phyloP scores from a whole-genome alignment of 805 yeast genomes.

The Schizosaccharomyces cryophilus region DNA sequence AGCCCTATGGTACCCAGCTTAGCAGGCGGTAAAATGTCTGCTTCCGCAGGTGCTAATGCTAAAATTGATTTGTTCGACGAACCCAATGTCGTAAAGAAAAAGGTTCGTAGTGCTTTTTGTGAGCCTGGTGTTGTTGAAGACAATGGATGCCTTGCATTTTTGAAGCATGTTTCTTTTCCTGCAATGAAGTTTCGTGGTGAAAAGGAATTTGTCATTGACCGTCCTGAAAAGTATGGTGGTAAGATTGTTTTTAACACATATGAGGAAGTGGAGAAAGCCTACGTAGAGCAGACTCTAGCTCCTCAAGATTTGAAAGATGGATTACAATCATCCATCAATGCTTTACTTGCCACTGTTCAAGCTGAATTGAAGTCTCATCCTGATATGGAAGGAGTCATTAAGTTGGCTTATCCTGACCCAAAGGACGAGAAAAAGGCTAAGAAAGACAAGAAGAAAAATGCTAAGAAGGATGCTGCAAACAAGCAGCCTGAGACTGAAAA shows the following conservation, averaged over 20 bases:
- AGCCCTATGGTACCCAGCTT: conserved; percentile 97
- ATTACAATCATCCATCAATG: conserved; percentile 64
- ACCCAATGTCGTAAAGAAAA: conserved; percentile 69
- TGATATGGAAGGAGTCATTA: conserved; percentile 53
- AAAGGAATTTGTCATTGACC: conserved; percentile 44
- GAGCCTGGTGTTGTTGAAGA: conserved; percentile 81
- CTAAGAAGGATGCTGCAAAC: conserved; percentile 52
- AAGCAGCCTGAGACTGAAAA: conserved; percentile 5
- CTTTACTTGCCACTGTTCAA: conserved; percentile 61
- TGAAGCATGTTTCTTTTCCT: conserved; percentile 67
- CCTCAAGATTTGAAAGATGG: conserved; percentile 91
- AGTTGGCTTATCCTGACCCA: conserved; percentile 65
- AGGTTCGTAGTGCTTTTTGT: conserved; percentile 77
- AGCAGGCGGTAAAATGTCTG: conserved; percentile 91
- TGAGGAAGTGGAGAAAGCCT: conserved; percentile 48
- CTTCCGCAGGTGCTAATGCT: conserved; percentile 83
- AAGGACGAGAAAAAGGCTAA: conserved; percentile 44
- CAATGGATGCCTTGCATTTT: conserved; percentile 70
- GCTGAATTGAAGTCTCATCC: conserved; percentile 33
- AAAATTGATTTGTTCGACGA: conserved; percentile 83
- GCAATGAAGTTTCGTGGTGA: conserved; percentile 42
- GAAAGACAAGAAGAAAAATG: conserved; percentile 46
- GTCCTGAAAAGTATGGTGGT: conserved; percentile 97
- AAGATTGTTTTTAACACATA: conserved; percentile 47
- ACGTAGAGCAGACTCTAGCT: conserved; percentile 44